These are phyloP conservation scores for Allium fistulosum DNA, from an alignment of 106 monocot genomes.

Conservation along the genomic window DNA sequence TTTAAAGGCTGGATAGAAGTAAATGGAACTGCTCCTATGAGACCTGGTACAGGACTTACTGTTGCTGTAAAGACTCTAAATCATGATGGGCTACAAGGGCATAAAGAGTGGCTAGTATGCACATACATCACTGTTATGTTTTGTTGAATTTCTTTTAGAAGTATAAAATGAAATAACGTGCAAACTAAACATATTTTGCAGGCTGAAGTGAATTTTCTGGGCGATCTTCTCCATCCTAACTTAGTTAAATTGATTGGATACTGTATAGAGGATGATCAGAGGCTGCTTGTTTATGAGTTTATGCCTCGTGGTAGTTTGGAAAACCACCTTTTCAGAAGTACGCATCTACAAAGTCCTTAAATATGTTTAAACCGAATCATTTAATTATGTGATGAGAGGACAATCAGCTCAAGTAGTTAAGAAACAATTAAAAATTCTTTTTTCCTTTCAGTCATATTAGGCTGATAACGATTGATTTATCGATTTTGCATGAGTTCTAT, in stretches of 20 bases:
- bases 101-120: slow-evolving; percentile 74
- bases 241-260: slow-evolving; percentile 69
- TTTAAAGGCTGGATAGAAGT: slow-evolving; percentile 81
- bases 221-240: slow-evolving; percentile 68
- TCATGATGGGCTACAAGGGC: slow-evolving; percentile 76
- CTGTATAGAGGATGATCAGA: slow-evolving; percentile 77
- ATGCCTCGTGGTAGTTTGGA: slow-evolving; percentile 78
- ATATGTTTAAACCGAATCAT: neutral
- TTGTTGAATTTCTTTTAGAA: too few relatives aligned
- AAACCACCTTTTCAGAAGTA: slow-evolving; percentile 79
- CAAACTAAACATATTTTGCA: slow-evolving; percentile 13
- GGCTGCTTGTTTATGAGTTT: slow-evolving; percentile 65
- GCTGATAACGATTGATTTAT: too few relatives aligned
- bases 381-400: too few relatives aligned
- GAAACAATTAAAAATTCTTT: too few relatives aligned
- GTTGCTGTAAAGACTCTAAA: slow-evolving; percentile 73
- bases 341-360: slow-evolving; percentile 9
- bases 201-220: slow-evolving; percentile 84
- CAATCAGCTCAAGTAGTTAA: too few relatives aligned
- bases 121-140: neutral
- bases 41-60: slow-evolving; percentile 68
- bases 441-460: too few relatives aligned
- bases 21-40: slow-evolving; percentile 70
- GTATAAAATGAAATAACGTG: neutral
- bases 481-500: too few relatives aligned